Evolutionary conservation across 2,329 filamentous ascomycete species (phyloP).

Genomic region (Immersiporthe knoxdaviesiana): DNA sequence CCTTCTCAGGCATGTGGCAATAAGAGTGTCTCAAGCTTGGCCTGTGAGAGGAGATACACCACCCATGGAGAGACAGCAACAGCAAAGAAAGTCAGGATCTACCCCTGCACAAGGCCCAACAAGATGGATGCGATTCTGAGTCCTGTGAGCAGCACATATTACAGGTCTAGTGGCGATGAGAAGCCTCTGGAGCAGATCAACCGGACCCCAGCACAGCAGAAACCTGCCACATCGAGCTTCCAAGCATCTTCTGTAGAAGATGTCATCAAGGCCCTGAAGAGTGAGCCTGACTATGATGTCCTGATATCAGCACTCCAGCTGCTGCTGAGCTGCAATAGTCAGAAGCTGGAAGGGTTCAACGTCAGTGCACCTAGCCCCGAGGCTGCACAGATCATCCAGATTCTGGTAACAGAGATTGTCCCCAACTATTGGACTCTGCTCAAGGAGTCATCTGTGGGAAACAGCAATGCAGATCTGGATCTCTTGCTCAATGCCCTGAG

Average conservation of each 20-base stretch:
- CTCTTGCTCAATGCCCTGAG: slow-evolving; percentile 67
- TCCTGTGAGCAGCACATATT: slow-evolving; percentile 57
- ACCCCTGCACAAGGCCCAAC: neutral
- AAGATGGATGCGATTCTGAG: slow-evolving; percentile 61
- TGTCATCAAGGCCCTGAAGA: slow-evolving; percentile 62
- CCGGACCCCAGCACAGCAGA: slow-evolving; percentile 32
- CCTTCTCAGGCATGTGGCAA: neutral
- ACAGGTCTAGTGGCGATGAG: slow-evolving; percentile 41
- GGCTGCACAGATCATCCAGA: slow-evolving; percentile 74
- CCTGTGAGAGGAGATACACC: neutral
- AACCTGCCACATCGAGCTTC: slow-evolving; percentile 1
- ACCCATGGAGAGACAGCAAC: neutral
- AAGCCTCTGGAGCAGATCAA: slow-evolving; percentile 45
- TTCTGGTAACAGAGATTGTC: slow-evolving; percentile 73
- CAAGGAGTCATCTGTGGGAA: slow-evolving; percentile 45
- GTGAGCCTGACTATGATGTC: slow-evolving; percentile 63
- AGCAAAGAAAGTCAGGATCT: neutral
- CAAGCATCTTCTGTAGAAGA: slow-evolving; percentile 46
- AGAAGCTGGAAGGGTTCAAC: slow-evolving; percentile 48
- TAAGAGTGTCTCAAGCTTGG: neutral
- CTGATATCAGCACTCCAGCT: slow-evolving; percentile 56
- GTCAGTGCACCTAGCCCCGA: slow-evolving; percentile 67
- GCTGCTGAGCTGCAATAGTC: slow-evolving; percentile 49
- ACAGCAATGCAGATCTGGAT: slow-evolving; percentile 42
- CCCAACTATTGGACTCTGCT: slow-evolving; percentile 81